Evolutionary conservation across 805 yeast species (phyloP).

Genomic region (Kluyveromyces nonfermentans): DNA sequence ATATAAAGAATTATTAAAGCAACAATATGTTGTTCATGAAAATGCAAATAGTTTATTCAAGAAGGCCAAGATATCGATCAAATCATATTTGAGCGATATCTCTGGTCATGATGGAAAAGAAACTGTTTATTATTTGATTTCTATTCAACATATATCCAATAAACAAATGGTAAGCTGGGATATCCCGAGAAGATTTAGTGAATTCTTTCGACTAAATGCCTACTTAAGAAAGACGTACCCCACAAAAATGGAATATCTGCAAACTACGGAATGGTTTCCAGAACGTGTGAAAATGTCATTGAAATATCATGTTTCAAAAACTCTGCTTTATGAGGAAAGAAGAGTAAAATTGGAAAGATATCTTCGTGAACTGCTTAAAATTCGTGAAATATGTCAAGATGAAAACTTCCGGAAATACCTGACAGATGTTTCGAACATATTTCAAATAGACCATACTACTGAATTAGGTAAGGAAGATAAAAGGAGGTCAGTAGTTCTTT

Average conservation of each 20-base stretch:
- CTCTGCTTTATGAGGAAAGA: constrained; percentile 54
- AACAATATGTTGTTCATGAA: constrained; percentile 76
- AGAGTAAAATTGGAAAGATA: constrained; percentile 53
- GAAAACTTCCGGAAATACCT: constrained; percentile 65
- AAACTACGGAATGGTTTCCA: constrained; percentile 29
- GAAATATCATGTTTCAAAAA: constrained; percentile 49
- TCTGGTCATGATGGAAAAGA: constrained; percentile 51
- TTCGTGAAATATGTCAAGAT: constrained; percentile 67
- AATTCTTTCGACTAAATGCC: constrained; percentile 63
- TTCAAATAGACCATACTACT: constrained; percentile 4
- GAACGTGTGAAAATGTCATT: constrained; percentile 52
- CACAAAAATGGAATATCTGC: constrained; percentile 46
- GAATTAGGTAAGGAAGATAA: constrained; percentile 11
- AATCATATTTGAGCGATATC: constrained; percentile 39
- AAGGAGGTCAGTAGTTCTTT: background rate
- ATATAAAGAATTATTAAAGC: constrained; percentile 62
- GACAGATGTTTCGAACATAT: constrained; percentile 31
- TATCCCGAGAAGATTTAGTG: constrained; percentile 82
- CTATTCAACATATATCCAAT: constrained; percentile 50
- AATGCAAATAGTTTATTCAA: constrained; percentile 69
- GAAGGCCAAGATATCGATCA: constrained; percentile 45
- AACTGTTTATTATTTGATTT: constrained; percentile 64
- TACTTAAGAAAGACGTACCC: constrained; percentile 44
- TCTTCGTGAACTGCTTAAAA: constrained; percentile 43
- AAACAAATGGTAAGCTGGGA: constrained; percentile 70